Conservation (phyloP, 345 rosid genomes). For the Boechera divaricarpa region DNA sequence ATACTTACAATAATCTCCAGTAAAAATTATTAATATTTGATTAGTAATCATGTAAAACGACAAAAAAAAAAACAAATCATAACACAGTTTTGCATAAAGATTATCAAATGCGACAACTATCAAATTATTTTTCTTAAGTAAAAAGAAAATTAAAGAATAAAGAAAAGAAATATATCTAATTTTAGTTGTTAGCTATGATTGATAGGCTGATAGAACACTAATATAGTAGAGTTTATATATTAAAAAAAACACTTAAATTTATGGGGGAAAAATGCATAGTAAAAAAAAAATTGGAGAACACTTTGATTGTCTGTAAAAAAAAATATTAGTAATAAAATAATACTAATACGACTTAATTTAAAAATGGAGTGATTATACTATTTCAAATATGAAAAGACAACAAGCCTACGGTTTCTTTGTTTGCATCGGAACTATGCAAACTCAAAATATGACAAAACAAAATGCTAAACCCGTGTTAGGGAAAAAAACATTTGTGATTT, state of each 20-base stretch:
- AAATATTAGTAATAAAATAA: neutral
- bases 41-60: neutral
- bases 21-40: neutral
- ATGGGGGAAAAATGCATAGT: neutral
- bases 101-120: neutral
- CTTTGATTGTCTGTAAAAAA: neutral
- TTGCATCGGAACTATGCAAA: neutral
- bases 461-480: neutral
- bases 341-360: neutral
- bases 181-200: neutral
- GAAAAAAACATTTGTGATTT: neutral
- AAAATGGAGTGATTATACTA: neutral
- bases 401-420: neutral
- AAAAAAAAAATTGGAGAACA: neutral
- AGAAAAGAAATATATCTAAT: neutral
- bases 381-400: neutral
- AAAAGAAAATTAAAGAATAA: neutral
- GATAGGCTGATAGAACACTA: neutral
- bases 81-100: neutral
- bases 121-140: neutral
- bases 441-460: neutral
- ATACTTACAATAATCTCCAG: neutral
- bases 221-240: neutral
- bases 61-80: neutral
- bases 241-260: neutral